Conservation (phyloP, 2,329 filamentous ascomycete genomes). For the Apiospora arundinis region DNA sequence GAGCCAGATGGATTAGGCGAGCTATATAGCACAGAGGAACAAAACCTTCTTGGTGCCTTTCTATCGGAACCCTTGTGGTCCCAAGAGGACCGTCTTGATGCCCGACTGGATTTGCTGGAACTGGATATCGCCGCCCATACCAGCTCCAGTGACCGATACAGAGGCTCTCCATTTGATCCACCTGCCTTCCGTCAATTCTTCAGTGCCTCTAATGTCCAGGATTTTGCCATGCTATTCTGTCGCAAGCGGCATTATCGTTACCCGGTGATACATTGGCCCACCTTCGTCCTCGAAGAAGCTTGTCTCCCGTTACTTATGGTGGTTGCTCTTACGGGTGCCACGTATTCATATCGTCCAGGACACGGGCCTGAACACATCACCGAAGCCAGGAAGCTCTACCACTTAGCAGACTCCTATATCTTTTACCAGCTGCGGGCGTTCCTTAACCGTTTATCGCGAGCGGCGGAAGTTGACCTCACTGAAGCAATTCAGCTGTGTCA, state of each 20-base stretch:
- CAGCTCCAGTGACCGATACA: neutral
- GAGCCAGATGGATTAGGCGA: neutral
- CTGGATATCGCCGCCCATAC: neutral
- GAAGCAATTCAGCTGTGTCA: constrained; percentile 22
- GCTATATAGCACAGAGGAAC: neutral
- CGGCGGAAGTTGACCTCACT: neutral
- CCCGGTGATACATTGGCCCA: constrained; percentile 25
- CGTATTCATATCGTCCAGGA: constrained; percentile 23
- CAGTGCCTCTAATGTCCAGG: constrained; percentile 19
- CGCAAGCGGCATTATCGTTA: constrained; percentile 26
- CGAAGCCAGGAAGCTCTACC: constrained; percentile 20
- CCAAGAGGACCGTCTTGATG: neutral
- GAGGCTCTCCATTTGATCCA: neutral
- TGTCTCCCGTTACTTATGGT: constrained; percentile 23
- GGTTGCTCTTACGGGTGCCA: constrained; percentile 25
- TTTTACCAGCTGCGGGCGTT: neutral
- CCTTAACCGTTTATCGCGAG: neutral
- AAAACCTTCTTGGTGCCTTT: neutral
- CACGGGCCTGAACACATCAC: constrained; percentile 21
- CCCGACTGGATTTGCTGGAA: neutral
- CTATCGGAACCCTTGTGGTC: neutral
- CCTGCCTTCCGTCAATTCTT: constrained; percentile 17
- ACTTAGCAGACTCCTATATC: constrained; percentile 25
- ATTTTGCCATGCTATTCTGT: constrained; percentile 23
- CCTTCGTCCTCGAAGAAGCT: constrained; percentile 23